Evolutionary conservation across 768 basidiomycete species (phyloP).

Genomic region (Kwoniella botswanensis): DNA sequence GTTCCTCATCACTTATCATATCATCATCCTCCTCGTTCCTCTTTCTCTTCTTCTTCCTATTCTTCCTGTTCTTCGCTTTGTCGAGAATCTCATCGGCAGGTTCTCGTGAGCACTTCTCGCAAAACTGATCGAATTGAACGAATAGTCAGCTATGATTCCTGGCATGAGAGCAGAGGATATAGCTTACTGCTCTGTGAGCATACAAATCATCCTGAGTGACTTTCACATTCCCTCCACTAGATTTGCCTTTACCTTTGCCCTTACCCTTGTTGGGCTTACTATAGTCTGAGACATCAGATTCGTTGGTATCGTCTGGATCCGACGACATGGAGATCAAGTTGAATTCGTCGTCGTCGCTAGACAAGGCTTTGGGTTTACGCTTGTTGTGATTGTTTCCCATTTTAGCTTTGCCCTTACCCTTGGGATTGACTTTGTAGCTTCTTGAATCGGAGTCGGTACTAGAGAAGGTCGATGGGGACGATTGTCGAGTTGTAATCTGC

Average conservation of each 20-base stretch:
- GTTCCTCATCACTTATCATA: slow-evolving; percentile 42
- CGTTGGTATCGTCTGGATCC: slow-evolving; percentile 36
- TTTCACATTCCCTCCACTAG: neutral
- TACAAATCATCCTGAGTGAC: slow-evolving; percentile 13
- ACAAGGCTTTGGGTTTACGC: neutral
- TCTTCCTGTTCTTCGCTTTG: slow-evolving; percentile 31
- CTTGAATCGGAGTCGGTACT: neutral
- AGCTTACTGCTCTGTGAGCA: slow-evolving; percentile 20
- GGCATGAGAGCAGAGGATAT: neutral
- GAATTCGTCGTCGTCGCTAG: slow-evolving; percentile 11
- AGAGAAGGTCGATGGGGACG: neutral
- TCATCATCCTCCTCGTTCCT: slow-evolving; percentile 38
- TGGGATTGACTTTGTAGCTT: neutral
- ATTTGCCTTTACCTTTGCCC: slow-evolving; percentile 18
- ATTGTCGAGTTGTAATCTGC: neutral
- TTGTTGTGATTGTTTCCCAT: neutral
- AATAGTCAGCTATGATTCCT: neutral
- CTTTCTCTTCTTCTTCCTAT: slow-evolving; percentile 16
- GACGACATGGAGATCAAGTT: slow-evolving; percentile 7
- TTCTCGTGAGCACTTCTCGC: slow-evolving; percentile 43
- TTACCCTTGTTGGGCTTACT: slow-evolving; percentile 5
- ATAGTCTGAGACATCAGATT: slow-evolving; percentile 21
- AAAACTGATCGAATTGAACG: slow-evolving; percentile 19
- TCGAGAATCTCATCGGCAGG: slow-evolving; percentile 43
- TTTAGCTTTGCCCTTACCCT: neutral